Evolutionary conservation across 1,284 basidiomycete species (phyloP).

Genomic region (Marasmius sp.): DNA sequence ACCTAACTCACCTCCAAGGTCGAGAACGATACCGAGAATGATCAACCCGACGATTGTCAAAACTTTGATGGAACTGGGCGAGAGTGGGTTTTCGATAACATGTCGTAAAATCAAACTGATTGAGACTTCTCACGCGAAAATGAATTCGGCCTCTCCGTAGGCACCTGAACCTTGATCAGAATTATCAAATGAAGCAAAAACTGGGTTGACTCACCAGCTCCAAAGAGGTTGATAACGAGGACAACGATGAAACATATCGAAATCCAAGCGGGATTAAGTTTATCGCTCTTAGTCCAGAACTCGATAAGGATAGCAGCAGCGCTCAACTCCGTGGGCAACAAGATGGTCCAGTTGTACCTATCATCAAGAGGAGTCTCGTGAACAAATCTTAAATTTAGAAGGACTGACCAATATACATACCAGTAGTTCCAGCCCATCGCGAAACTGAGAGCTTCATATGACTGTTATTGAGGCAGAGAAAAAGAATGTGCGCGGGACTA

Average conservation of each 20-base stretch:
- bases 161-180: slow-evolving; percentile 35
- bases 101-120: neutral
- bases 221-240: slow-evolving; percentile 74
- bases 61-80: slow-evolving; percentile 70
- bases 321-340: slow-evolving; percentile 78
- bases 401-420: slow-evolving; percentile 28
- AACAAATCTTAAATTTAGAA: no score
- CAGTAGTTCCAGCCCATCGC: slow-evolving; percentile 86
- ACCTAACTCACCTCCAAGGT: slow-evolving; percentile 57
- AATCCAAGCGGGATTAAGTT: slow-evolving; percentile 75
- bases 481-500: neutral
- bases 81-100: neutral
- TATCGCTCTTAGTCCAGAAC: slow-evolving; percentile 52
- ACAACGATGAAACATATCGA: slow-evolving; percentile 68
- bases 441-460: slow-evolving; percentile 79
- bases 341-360: slow-evolving; percentile 64
- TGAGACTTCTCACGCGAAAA: slow-evolving; percentile 50
- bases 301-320: slow-evolving; percentile 79
- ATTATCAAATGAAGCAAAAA: neutral
- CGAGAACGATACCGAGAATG: slow-evolving; percentile 67
- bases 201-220: slow-evolving; percentile 49
- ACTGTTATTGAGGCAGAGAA: slow-evolving; percentile 48
- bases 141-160: slow-evolving; percentile 76
- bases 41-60: slow-evolving; percentile 69
- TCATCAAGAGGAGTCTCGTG: neutral